Conservation (phyloP, 768 basidiomycete genomes). For the Macrocybe gigantea region DNA sequence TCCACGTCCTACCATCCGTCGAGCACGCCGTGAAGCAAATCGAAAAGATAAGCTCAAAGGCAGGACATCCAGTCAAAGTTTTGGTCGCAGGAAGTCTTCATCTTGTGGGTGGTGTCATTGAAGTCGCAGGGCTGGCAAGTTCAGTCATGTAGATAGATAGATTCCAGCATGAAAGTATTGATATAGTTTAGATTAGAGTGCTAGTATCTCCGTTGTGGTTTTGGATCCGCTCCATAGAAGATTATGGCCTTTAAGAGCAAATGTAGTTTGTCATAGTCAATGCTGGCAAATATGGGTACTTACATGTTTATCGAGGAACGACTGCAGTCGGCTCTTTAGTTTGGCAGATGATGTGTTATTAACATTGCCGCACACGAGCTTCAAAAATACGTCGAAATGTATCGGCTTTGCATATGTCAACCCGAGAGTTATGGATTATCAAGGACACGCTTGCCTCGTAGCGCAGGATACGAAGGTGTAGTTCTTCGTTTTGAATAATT, state of each 20-base stretch:
- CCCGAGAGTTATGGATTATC: not conserved
- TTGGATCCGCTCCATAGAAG: slow-evolving; percentile 38
- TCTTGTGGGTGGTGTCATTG: slow-evolving; percentile 90
- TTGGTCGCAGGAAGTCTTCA: slow-evolving; percentile 91
- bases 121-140: slow-evolving; percentile 79
- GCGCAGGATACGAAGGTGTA: slow-evolving; percentile 55
- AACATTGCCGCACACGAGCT: slow-evolving; percentile 28
- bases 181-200: not conserved
- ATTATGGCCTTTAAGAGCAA: slow-evolving; percentile 41
- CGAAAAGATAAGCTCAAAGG: slow-evolving; percentile 30
- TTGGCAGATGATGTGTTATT: slow-evolving; percentile 16
- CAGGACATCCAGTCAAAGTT: slow-evolving; percentile 38
- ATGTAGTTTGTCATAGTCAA: not conserved
- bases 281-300: not conserved
- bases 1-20: slow-evolving; percentile 83
- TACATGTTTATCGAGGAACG: slow-evolving; percentile 55
- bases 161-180: not conserved
- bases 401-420: slow-evolving; percentile 39
- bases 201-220: slow-evolving; percentile 12
- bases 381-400: slow-evolving; percentile 46
- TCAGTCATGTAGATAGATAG: slow-evolving; percentile 42
- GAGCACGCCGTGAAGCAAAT: slow-evolving; percentile 80
- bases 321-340: slow-evolving; percentile 33
- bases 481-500: slow-evolving; percentile 37
- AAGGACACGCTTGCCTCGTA: slow-evolving; percentile 45